Conservation (phyloP, 352 stramenopile genomes). For the Halophytophthora batemanensis region DNA sequence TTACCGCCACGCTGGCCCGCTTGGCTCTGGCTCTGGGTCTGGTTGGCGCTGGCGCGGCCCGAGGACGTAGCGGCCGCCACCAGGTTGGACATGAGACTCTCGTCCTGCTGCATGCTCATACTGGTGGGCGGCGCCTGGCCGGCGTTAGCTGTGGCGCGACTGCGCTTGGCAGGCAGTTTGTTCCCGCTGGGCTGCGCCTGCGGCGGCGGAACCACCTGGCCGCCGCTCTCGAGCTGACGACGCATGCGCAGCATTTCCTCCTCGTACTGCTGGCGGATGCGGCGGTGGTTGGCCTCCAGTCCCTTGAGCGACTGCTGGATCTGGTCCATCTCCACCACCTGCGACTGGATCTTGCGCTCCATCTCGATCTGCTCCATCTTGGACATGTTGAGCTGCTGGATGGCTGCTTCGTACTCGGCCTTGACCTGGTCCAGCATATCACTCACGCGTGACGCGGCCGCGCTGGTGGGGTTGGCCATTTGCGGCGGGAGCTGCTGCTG, state of each 20-base stretch:
- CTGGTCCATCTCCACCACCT: slow-evolving; percentile 87
- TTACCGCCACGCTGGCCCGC: slow-evolving; percentile 14
- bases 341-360: slow-evolving; percentile 84
- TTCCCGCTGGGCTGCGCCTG: slow-evolving; percentile 25
- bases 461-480: slow-evolving; percentile 28
- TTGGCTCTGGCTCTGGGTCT: too few species aligned
- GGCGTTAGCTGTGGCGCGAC: too few species aligned
- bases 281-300: slow-evolving; percentile 78
- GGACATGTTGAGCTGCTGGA: slow-evolving; percentile 85
- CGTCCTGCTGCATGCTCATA: slow-evolving; percentile 44
- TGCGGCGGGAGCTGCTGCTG: too few species aligned
- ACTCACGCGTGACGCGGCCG: too few species aligned
- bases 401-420: slow-evolving; percentile 75
- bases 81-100: slow-evolving; percentile 66
- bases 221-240: slow-evolving; percentile 68
- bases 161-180: slow-evolving; percentile 59
- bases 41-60: slow-evolving; percentile 38
- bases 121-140: slow-evolving; percentile 39
- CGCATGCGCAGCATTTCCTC: slow-evolving; percentile 85
- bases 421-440: slow-evolving; percentile 87
- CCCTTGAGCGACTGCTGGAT: slow-evolving; percentile 86
- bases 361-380: slow-evolving; percentile 89
- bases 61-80: slow-evolving; percentile 49
- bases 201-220: slow-evolving; percentile 42
- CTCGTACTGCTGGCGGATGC: slow-evolving; percentile 83